Percentiles rank a stretch among this genome's conserved stretches.
Evolutionary conservation across 768 basidiomycete species (phyloP).

Genomic region (Auricularia heimuer): DNA sequence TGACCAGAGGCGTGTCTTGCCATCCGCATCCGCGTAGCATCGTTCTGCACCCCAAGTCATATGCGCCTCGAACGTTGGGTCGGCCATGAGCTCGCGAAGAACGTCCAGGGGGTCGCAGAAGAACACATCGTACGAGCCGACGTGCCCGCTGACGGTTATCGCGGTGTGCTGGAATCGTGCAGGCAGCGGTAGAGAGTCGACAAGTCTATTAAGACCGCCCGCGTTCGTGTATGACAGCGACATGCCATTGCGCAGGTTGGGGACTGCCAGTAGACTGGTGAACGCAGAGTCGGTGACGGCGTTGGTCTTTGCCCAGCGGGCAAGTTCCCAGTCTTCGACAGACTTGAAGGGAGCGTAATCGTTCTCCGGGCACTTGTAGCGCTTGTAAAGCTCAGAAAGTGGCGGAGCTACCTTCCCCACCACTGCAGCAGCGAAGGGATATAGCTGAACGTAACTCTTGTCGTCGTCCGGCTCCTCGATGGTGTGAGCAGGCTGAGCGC

Average conservation of each 20-base stretch:
- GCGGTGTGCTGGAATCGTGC: neutral
- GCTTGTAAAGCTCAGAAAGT: neutral
- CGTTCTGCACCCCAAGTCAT: conserved; percentile 22
- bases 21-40: conserved; percentile 13
- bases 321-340: neutral
- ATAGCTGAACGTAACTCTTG: neutral
- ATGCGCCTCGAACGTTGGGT: conserved; percentile 19
- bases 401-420: neutral
- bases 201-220: neutral
- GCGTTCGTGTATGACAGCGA: neutral
- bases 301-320: neutral
- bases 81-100: conserved; percentile 18
- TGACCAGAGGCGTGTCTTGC: conserved; percentile 18
- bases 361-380: neutral
- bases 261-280: neutral
- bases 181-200: neutral
- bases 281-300: neutral
- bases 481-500: neutral
- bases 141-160: neutral
- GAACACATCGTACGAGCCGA: neutral
- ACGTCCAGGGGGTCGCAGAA: conserved; percentile 18
- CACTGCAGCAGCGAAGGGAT: neutral
- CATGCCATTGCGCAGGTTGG: neutral
- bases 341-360: neutral
- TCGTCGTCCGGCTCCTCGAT: neutral